A percentile compares a stretch with the other conserved stretches of the same genome.
Conservation (phyloP, 441 rosid species). For the Syzygium syzygioides region DNA sequence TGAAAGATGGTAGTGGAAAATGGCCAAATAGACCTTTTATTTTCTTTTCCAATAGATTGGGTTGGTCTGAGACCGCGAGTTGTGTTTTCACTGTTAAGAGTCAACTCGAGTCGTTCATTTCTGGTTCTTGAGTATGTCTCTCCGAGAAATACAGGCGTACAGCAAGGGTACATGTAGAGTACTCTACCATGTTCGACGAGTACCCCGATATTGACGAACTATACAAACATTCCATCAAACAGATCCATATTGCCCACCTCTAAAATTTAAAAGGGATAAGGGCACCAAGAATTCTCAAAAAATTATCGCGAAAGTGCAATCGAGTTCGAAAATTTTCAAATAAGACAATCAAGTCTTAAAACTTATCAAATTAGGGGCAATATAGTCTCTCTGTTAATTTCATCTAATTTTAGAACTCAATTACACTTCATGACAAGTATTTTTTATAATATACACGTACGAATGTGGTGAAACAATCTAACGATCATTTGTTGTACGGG, state of each 20-base stretch:
- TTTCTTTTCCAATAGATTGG: neutral
- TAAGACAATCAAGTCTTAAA: too few species aligned
- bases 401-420: too few species aligned
- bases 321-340: too few species aligned
- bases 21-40: neutral
- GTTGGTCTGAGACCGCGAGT: neutral
- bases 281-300: too few species aligned
- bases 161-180: too few species aligned
- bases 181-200: too few species aligned
- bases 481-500: too few species aligned
- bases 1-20: neutral
- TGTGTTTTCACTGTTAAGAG: neutral
- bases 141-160: neutral
- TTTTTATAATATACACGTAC: too few species aligned
- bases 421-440: too few species aligned
- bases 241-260: neutral
- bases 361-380: rapidly evolving
- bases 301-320: neutral
- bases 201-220: neutral
- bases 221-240: neutral
- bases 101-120: neutral
- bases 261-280: neutral
- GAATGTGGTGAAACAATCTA: too few species aligned
- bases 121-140: neutral
- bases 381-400: too few species aligned